Evolutionary conservation across 352 stramenopile genomes (phyloP).

Genomic region (Detonula confervacea): DNA sequence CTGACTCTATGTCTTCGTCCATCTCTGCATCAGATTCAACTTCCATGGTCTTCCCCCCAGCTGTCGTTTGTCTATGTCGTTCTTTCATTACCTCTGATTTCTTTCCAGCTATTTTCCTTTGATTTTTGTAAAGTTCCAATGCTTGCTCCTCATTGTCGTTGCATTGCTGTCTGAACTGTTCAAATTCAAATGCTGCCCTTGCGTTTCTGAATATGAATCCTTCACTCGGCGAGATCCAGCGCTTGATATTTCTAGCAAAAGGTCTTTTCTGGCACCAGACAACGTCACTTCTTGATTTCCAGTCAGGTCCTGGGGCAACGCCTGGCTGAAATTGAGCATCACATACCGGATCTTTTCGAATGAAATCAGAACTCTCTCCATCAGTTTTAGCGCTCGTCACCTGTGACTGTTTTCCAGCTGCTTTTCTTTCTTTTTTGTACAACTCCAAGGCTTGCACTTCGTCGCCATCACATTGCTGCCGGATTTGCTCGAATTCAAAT

Average conservation of each 20-base stretch:
- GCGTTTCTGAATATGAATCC: not conserved
- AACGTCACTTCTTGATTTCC: not conserved
- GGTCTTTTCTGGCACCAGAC: not conserved
- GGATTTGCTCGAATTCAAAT: constrained; percentile 9
- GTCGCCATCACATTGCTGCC: constrained; percentile 5
- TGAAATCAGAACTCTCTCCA: too few relatives aligned
- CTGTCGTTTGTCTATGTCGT: not conserved
- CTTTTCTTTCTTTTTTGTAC: not conserved
- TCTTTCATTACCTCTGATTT: too few relatives aligned
- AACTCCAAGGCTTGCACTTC: constrained; percentile 8
- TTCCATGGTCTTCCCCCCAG: not conserved
- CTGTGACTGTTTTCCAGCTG: not conserved
- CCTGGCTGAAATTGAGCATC: not conserved
- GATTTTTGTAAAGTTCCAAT: not conserved
- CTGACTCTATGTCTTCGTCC: not conserved
- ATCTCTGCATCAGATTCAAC: not conserved
- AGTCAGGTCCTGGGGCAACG: not conserved
- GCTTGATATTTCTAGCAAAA: too few relatives aligned
- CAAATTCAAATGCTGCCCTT: constrained; percentile 8
- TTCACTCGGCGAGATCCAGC: not conserved
- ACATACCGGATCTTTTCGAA: not conserved
- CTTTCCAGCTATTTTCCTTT: not conserved
- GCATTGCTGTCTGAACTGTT: not conserved
- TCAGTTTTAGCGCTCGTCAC: too few relatives aligned
- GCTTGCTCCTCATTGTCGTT: constrained; percentile 15